Conservation (phyloP, 1,139 yeast genomes). For the Kluyveromyces sp. region DNA sequence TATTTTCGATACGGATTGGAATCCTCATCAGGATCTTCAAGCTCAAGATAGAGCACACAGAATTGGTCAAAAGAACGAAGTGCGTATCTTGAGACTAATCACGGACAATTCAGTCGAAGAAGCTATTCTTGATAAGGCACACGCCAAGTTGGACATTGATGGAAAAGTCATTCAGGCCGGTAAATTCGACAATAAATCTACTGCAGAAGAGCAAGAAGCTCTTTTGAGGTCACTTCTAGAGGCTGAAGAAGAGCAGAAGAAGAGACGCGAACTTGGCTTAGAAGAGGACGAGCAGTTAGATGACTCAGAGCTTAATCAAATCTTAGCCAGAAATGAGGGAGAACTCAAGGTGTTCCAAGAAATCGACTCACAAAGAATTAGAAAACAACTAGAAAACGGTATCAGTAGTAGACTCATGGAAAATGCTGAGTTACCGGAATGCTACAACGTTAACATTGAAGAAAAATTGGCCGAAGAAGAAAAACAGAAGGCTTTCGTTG, state of each 20-base stretch:
- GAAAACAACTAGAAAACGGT: slow-evolving; percentile 37
- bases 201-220: slow-evolving; percentile 79
- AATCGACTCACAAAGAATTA: slow-evolving; percentile 51
- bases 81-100: slow-evolving; percentile 68
- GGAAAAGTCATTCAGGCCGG: slow-evolving; percentile 89
- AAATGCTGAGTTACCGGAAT: slow-evolving; percentile 59
- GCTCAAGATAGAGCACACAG: slow-evolving; percentile 90
- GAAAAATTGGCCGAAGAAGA: slow-evolving; percentile 43
- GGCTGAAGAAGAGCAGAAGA: slow-evolving; percentile 58
- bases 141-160: slow-evolving; percentile 74
- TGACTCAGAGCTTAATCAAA: slow-evolving; percentile 65
- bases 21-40: slow-evolving; percentile 87
- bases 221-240: slow-evolving; percentile 61
- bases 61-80: slow-evolving; percentile 85
- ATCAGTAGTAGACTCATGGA: slow-evolving; percentile 47
- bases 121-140: slow-evolving; percentile 74
- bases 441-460: slow-evolving; percentile 62
- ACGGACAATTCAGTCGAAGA: slow-evolving; percentile 82
- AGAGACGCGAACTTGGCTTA: slow-evolving; percentile 36
- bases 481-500: slow-evolving; percentile 36
- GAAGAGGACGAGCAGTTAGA: slow-evolving; percentile 52
- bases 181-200: slow-evolving; percentile 75
- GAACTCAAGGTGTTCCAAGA: slow-evolving; percentile 50
- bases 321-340: slow-evolving; percentile 58
- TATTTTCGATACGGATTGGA: slow-evolving; percentile 86